phyloP scores from a whole-genome alignment of 164 flowering plant species.

The Vitis vinifera region DNA sequence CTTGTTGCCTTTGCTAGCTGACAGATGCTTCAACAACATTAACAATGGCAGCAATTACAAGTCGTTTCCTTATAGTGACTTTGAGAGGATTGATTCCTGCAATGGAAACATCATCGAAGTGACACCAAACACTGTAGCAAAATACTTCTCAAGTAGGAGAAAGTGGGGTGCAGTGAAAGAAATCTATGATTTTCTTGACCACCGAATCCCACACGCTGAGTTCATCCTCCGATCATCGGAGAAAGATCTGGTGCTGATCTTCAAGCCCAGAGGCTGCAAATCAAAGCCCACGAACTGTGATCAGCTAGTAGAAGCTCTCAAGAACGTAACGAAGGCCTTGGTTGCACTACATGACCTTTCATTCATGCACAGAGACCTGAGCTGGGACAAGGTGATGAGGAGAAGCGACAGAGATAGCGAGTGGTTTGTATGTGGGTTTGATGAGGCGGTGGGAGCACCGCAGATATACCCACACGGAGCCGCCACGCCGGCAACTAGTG shows the following conservation, averaged over 20 bases:
- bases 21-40: conserved; percentile 31
- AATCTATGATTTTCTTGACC: conserved; percentile 56
- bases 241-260: conserved; percentile 37
- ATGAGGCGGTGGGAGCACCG: conserved; percentile 59
- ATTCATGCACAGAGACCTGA: conserved; percentile 70
- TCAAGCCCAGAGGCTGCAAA: conserved; percentile 59
- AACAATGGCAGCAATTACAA: conserved; percentile 9
- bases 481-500: conserved; percentile 21
- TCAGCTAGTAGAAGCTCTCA: conserved; percentile 57
- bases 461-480: conserved; percentile 46
- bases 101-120: conserved; percentile 44
- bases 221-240: conserved; percentile 30
- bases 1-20: conserved; percentile 44
- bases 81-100: conserved; percentile 46
- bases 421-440: conserved; percentile 66
- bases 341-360: conserved; percentile 71
- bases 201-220: conserved; percentile 60
- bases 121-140: conserved; percentile 46
- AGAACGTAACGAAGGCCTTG: conserved; percentile 55
- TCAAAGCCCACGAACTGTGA: conserved; percentile 40
- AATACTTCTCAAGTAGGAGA: conserved; percentile 36
- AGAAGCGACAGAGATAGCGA: conserved; percentile 38
- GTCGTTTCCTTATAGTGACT: conserved; percentile 43
- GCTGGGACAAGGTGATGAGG: conserved; percentile 63
- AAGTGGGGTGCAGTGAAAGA: conserved; percentile 57